These are phyloP conservation scores for Penicillium janthinellum DNA, from an alignment of 2,329 filamentous ascomycete species.

Conservation along the genomic window DNA sequence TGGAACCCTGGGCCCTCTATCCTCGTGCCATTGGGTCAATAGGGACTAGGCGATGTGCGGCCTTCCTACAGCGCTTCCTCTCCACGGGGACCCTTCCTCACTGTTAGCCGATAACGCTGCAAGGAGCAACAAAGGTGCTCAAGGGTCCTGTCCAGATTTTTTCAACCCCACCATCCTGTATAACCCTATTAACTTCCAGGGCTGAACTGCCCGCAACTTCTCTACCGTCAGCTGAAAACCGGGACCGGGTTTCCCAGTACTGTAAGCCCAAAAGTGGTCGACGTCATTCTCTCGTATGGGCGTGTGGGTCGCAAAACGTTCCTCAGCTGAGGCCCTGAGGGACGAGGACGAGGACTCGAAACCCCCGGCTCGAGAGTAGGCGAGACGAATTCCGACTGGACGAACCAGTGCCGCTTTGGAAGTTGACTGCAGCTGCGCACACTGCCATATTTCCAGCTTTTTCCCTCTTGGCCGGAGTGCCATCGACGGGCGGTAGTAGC, in stretches of 20 bases:
- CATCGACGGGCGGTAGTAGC: background rate
- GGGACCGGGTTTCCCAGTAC: constrained; percentile 5
- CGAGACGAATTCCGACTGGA: constrained; percentile 28
- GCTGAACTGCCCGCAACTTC: background rate
- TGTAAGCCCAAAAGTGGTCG: constrained; percentile 18
- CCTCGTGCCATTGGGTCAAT: background rate
- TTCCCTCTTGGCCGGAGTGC: background rate
- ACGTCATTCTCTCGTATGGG: constrained; percentile 30
- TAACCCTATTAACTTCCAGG: background rate
- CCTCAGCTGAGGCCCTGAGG: constrained; percentile 1
- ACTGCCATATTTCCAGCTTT: constrained; percentile 12
- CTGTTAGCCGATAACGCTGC: background rate
- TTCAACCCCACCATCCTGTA: background rate
- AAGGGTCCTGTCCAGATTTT: background rate
- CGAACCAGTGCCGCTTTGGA: constrained; percentile 22
- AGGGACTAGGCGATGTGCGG: background rate
- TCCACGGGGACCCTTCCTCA: background rate
- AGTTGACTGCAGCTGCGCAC: constrained; percentile 22
- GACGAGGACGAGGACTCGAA: constrained; percentile 11
- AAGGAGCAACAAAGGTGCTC: background rate
- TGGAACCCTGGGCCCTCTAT: background rate
- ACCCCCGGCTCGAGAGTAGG: constrained; percentile 14
- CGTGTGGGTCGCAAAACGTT: constrained; percentile 2
- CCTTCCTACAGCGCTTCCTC: background rate
- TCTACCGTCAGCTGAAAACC: background rate